These are phyloP conservation scores for Turritis glabra DNA, from an alignment of 345 rosid genomes.

Conservation along the genomic window DNA sequence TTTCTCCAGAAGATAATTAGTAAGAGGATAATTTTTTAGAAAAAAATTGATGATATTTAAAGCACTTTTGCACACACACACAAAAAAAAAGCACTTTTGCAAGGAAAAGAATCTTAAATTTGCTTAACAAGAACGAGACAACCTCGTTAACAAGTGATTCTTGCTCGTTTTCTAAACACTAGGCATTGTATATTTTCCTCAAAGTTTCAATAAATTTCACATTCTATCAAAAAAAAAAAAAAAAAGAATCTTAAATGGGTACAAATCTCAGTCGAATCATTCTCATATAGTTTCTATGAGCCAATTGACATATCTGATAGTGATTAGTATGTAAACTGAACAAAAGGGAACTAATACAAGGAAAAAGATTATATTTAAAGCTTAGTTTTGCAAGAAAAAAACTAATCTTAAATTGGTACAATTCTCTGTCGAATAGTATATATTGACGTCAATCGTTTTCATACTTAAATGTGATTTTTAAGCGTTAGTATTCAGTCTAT, in stretches of 20 bases:
- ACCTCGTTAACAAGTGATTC: no score
- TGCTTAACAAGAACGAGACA: no score
- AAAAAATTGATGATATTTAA: background rate
- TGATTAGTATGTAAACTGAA: background rate
- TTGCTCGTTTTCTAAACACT: no score
- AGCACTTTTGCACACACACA: background rate
- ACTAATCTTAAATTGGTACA: background rate
- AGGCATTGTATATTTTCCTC: no score
- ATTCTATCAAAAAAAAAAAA: no score
- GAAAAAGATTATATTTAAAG: background rate
- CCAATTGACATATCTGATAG: background rate
- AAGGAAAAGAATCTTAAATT: background rate
- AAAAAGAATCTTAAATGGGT: background rate
- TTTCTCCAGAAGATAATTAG: no score
- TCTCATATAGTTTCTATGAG: background rate
- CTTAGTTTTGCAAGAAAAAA: background rate
- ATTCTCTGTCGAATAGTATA: background rate
- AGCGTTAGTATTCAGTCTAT: background rate
- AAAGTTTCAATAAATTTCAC: no score
- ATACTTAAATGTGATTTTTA: background rate
- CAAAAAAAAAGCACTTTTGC: background rate
- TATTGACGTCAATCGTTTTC: background rate
- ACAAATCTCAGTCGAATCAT: background rate
- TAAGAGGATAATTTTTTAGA: no score
- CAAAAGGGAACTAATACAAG: background rate